Evolutionary conservation across 1,139 yeast species (phyloP), one percentile per base, ranked within the genome.

Genomic region (Pichia terricola): DNA sequence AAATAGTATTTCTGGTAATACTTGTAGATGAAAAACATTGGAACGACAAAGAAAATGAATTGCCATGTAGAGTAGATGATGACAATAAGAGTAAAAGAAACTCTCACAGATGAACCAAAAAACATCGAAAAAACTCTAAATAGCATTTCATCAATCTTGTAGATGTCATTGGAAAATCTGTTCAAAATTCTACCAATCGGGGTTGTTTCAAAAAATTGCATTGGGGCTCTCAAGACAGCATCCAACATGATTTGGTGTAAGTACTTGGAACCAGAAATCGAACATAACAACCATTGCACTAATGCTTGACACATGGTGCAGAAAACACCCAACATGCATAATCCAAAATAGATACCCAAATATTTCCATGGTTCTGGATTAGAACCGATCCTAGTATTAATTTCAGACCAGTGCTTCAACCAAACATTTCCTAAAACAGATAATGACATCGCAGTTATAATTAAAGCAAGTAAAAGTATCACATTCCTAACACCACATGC

Each of bases 341-440:
- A 69, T 11, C 73, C 68, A 49, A 85, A 77, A 61, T 91, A 91
- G 40, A 86, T 69, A 34, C 87, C 83, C 55, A 91, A 70, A 55
- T 88, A 89, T 56, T 66, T 75, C 41, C 68, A 68, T 32, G 84
- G 77, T 48, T 79, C 61, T 3, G 95, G 95, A 60, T 89, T 89
- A 46, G 66, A 68, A 27, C 91, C 94, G 38, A 67, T 61, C 39
- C 63, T 67, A 4, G 88, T 73, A 60, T 91, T 91, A 34, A 83
- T 77, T 60, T 91, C 98, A 8, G 97, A 87, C 98, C 98, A 94
- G 61, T 87, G 89, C 62, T 91, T 91, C 58, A 91, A 76, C 98
- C 98, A 91, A 43, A 91, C 75, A 59, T 81, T 87, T 38, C 89
- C 73, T 41, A 67, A 63, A 38, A 80, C 85, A 46, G 79, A 74